These are phyloP conservation scores for Euphrasia confusa DNA, from an alignment of 257 asterid species.

Conservation along the genomic window DNA sequence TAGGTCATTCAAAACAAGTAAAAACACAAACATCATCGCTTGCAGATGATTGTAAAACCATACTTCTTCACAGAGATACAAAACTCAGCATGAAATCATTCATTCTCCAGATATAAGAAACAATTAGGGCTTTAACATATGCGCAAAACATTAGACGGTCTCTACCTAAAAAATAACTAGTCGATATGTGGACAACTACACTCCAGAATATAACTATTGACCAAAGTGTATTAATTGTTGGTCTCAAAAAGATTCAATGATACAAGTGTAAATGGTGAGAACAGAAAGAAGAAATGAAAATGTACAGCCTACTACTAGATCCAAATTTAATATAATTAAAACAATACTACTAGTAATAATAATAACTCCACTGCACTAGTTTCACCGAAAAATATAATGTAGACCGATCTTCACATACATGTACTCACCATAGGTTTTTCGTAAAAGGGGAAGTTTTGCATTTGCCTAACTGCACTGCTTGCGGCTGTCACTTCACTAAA, in stretches of 20 bases:
- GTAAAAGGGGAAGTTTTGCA: conserved; percentile 94
- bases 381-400: conserved; percentile 9
- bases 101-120: neutral
- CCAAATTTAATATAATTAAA: neutral
- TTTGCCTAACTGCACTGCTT: conserved; percentile 93
- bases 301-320: neutral
- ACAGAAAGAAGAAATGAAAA: neutral
- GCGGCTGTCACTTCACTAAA: conserved; percentile 96
- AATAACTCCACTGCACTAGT: neutral
- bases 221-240: neutral
- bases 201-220: neutral
- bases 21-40: too few relatives aligned
- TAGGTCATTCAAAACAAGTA: too few relatives aligned
- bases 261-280: neutral
- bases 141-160: too few relatives aligned
- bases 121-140: neutral
- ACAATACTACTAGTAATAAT: neutral
- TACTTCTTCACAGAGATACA: too few relatives aligned
- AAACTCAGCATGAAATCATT: too few relatives aligned
- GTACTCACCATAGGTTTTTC: conserved; percentile 88
- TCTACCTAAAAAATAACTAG: neutral
- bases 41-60: too few relatives aligned
- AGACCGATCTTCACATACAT: neutral
- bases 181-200: neutral
- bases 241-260: neutral